phyloP scores from a whole-genome alignment of 2,329 filamentous ascomycete genomes.

The Trichoderma atrobrunneum region DNA sequence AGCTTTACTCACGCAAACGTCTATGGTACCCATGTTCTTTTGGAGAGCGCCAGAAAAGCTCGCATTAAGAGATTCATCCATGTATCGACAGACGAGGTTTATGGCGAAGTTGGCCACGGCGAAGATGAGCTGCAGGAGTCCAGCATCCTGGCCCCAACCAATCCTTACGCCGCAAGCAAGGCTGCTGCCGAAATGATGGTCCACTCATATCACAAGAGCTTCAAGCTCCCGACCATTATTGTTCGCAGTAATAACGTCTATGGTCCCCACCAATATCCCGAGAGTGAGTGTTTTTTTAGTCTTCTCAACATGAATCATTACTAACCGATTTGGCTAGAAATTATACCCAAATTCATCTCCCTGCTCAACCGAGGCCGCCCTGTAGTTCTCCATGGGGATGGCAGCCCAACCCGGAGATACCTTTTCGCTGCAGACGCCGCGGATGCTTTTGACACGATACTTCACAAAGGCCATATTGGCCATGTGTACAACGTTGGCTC shows the following conservation, averaged over 20 bases:
- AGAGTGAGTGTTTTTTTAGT: conserved; percentile 56
- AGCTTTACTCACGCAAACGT: conserved; percentile 80
- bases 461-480: conserved; percentile 71
- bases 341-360: conserved; percentile 79
- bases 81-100: conserved; percentile 82
- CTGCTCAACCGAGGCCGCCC: conserved; percentile 64
- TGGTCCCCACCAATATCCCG: conserved; percentile 78
- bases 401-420: conserved; percentile 70
- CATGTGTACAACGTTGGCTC: conserved; percentile 83
- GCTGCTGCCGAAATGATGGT: conserved; percentile 82
- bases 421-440: conserved; percentile 76
- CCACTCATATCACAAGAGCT: conserved; percentile 82
- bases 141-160: conserved; percentile 74
- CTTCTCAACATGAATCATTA: too few species aligned
- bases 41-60: conserved; percentile 73
- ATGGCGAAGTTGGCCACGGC: conserved; percentile 72
- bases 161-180: conserved; percentile 78
- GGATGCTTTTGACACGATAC: conserved; percentile 79
- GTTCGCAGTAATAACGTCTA: conserved; percentile 84
- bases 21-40: conserved; percentile 76
- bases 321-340: conserved; percentile 50
- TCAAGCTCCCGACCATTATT: conserved; percentile 76
- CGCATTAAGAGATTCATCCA: conserved; percentile 73
- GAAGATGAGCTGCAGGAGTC: conserved; percentile 70
- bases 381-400: conserved; percentile 73